Evolutionary conservation across 768 basidiomycete species (phyloP), one percentile per base, ranked within the genome.

Genomic region (Boletus rubropictus): DNA sequence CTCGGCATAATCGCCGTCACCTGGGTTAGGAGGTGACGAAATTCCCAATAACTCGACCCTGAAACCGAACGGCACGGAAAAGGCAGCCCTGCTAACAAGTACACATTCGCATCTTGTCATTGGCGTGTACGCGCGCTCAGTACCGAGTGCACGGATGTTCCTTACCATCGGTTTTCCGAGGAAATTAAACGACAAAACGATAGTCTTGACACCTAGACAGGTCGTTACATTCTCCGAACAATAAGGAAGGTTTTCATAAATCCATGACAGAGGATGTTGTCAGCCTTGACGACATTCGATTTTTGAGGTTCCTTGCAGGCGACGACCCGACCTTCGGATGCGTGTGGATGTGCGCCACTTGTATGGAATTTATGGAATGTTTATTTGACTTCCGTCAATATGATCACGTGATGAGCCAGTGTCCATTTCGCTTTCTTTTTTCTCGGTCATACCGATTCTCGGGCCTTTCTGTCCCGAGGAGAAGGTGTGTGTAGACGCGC

Each of bases 41-140:
- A 48, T 48, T 48, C 24, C 24, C 20, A 46, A 48, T 47, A 17
- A 25, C 28, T 37, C 33, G 17, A 20, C 45, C 47, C 34, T 46
- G 14, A 33, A 17, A 27, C 46, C 44, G 46, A 35, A 28, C 7
- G 27, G 7, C 12, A 22, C 45, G 28, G 39, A 28, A 39, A 7
- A 3, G 27, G 27, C 27, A 9, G 8, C 9, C 9, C 27, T 11
- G 11, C 9, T 28, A 9, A 10, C 27, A 28, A 28, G 27, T 28
- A 11, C 27, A 10, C 27, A 6, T 10, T 3, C 7, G 25, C 25
- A 27, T 27, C 25, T 27, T 27, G 25, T 9, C 25, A 27, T 8
- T 27, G 25, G 25, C 25, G 25, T 11, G 9, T 11, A 28, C 27
- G 8, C 9, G 25, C n/a, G n/a, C n/a, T n/a, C n/a, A n/a, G n/a